These are phyloP conservation scores for Penicillium brasilianum DNA, from an alignment of 2,329 filamentous ascomycete genomes.

Conservation along the genomic window DNA sequence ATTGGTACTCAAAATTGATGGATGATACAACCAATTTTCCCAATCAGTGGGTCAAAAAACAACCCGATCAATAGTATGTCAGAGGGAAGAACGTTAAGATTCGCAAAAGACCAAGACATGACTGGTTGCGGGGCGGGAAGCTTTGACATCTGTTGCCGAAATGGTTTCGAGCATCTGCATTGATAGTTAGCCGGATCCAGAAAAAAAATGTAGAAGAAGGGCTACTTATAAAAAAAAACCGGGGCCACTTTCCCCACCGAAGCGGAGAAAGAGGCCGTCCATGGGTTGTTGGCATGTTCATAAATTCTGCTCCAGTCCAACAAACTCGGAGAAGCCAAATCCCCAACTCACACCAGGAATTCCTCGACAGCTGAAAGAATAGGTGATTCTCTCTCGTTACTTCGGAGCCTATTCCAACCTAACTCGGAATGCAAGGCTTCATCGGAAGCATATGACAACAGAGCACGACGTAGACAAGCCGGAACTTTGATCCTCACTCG, in stretches of 20 bases:
- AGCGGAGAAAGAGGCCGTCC: slow-evolving; percentile 37
- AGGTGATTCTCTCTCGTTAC: slow-evolving; percentile 23
- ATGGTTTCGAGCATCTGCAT: background rate
- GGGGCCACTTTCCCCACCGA: slow-evolving; percentile 31
- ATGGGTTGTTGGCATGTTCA: slow-evolving; percentile 20
- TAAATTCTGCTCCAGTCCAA: slow-evolving; percentile 22
- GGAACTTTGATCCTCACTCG: slow-evolving; percentile 91
- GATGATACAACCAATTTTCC: background rate
- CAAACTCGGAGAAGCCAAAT: slow-evolving; percentile 15
- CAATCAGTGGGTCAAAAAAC: background rate
- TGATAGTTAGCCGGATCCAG: slow-evolving; percentile 39
- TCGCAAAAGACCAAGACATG: background rate
- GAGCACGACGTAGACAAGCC: slow-evolving; percentile 72
- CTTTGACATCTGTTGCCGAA: background rate
- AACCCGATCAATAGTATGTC: too few relatives aligned
- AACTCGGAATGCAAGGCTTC: slow-evolving; percentile 11
- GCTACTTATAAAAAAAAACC: slow-evolving; percentile 49
- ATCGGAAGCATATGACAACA: slow-evolving; percentile 21
- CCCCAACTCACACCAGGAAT: slow-evolving; percentile 16
- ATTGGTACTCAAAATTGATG: background rate
- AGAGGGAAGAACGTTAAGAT: background rate
- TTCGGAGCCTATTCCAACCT: slow-evolving; percentile 21
- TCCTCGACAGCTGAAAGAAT: slow-evolving; percentile 16
- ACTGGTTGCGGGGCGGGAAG: background rate
- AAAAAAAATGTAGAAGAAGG: background rate